Base-by-base conservation (phyloP, 2,329 filamentous ascomycete genomes). In the Xylaria sp. region DNA sequence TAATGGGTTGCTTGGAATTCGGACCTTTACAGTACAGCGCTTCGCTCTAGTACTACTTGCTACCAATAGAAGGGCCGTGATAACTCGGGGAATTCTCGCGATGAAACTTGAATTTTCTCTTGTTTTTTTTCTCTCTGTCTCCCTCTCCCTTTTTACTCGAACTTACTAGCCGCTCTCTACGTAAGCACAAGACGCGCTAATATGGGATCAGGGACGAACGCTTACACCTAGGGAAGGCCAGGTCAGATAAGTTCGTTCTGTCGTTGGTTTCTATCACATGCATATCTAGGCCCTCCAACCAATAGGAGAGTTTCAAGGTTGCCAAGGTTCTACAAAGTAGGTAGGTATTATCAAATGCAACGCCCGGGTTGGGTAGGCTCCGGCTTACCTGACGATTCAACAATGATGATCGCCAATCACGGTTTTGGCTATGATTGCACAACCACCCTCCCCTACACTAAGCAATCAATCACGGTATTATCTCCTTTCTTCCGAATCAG, bases 1-100 rank as follows among this genome's bases (percentile, higher is more conserved):
- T 76, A 76, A 76, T 76, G 74, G 73, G 29, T 37, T 55, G 35
- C 40, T 60, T 5, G 25, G 16, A 32, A 58, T 50, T 53, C 32
- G 51, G 59, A 32, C 32, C 44, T 68, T 40, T 44, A 35, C 25
- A 18, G 25, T 35, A 35, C 6, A 9, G 32, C 32, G 32, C 32
- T 9, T 35, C 32, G 32, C 42, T 47, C 37, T 10, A 47, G 9
- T 6, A 47, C n/a, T 47, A 5, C 54, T 53, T 12, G 53, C 47
- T 47, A 18, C 65, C 60, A 68, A 68, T 68, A 40, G 55, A 13
- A 50, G n/a, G 32, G 54, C 48, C 2, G 5, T 47, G 55, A 60
- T 67, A 63, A 59, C 35, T 55, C 4, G 55, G 44, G 42, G 63
- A 60, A 47, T 40, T 59, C 42, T 44, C 42, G 16, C 42, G 5